Percentiles rank a stretch among this genome's conserved stretches.
These are phyloP conservation scores for Fusarium sarcochroum DNA, from an alignment of 2,329 filamentous ascomycete species.

Conservation along the genomic window DNA sequence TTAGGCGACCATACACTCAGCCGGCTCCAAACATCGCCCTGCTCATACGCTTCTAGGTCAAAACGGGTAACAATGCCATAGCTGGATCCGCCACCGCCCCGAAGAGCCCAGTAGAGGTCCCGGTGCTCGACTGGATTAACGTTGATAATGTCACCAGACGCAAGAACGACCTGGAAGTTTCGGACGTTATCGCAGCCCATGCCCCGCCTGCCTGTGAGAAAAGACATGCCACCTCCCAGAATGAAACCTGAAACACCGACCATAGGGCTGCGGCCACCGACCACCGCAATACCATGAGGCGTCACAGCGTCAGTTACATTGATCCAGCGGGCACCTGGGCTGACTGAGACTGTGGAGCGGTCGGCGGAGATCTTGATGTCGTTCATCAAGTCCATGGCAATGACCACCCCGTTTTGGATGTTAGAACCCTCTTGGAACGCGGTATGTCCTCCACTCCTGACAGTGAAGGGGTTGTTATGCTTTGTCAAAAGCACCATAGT, in stretches of 20 bases:
- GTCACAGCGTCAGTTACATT: constrained; percentile 19
- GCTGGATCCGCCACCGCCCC: constrained; percentile 26
- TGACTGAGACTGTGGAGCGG: constrained; percentile 21
- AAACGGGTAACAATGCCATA: constrained; percentile 46
- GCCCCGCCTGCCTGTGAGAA: constrained; percentile 55
- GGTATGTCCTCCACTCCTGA: constrained; percentile 67
- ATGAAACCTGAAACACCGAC: constrained; percentile 50
- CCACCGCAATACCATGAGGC: constrained; percentile 14
- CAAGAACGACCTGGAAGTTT: constrained; percentile 63
- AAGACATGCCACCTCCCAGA: constrained; percentile 60
- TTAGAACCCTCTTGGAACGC: constrained; percentile 61
- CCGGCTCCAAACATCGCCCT: constrained; percentile 49
- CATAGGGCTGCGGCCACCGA: constrained; percentile 47
- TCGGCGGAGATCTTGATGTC: constrained; percentile 15
- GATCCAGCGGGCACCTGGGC: constrained; percentile 27
- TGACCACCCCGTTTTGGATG: constrained; percentile 56
- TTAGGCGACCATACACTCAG: constrained; percentile 39
- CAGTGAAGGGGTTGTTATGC: constrained; percentile 56
- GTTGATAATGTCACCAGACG: constrained; percentile 58
- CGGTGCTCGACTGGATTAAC: constrained; percentile 4
- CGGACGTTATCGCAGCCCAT: constrained; percentile 63
- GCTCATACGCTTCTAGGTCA: constrained; percentile 48
- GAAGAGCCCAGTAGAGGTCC: constrained; percentile 29
- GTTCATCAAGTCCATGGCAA: constrained; percentile 61
- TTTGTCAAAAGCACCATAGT: constrained; percentile 8